These are phyloP conservation scores for Salicornia ramosissima DNA, from an alignment of 148 eudicot genomes.

Conservation along the genomic window DNA sequence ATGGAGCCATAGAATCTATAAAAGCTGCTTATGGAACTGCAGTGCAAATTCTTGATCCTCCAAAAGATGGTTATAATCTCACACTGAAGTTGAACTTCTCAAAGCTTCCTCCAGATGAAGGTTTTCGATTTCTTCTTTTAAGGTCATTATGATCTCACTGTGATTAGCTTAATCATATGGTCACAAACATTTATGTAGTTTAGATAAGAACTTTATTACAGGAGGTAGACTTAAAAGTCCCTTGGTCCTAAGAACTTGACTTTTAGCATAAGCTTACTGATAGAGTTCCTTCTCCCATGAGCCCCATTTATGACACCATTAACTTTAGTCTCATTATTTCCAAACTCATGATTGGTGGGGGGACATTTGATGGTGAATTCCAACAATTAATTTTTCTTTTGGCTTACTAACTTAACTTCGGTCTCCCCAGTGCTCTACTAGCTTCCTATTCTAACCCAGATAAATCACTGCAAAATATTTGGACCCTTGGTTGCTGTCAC, in stretches of 20 bases:
- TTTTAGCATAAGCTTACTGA: too few relatives aligned
- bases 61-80: conserved; percentile 91
- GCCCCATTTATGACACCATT: too few relatives aligned
- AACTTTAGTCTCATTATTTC: too few relatives aligned
- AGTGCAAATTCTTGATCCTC: conserved; percentile 93
- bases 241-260: neutral
- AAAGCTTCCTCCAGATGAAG: conserved; percentile 96
- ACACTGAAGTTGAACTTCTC: conserved; percentile 85
- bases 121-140: conserved; percentile 65
- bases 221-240: neutral
- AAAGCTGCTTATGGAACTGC: conserved; percentile 72
- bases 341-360: too few relatives aligned
- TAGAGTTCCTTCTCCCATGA: too few relatives aligned
- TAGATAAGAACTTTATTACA: neutral
- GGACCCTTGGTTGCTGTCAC: too few relatives aligned
- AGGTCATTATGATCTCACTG: conserved; percentile 56
- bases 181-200: conserved; percentile 4
- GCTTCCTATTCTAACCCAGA: too few relatives aligned
- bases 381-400: too few relatives aligned
- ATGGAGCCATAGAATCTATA: conserved; percentile 92
- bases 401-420: too few relatives aligned
- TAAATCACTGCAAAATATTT: too few relatives aligned
- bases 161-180: conserved; percentile 24
- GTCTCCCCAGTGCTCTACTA: too few relatives aligned
- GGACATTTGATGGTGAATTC: too few relatives aligned